These are phyloP conservation scores for Claviceps maximensis DNA, from an alignment of 2,329 filamentous ascomycete species.

Conservation along the genomic window DNA sequence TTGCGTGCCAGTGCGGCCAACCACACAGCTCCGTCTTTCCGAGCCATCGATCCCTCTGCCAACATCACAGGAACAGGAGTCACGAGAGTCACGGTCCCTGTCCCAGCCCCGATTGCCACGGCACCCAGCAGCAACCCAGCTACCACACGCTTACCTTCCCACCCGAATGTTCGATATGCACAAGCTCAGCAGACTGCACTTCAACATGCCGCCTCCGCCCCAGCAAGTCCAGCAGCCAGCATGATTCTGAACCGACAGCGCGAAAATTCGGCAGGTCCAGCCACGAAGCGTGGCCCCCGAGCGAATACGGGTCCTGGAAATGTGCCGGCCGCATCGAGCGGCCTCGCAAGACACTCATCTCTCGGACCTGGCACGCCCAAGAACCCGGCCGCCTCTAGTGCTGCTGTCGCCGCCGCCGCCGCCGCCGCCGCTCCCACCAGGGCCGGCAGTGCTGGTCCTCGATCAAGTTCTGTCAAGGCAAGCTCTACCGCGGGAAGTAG, in stretches of 20 bases:
- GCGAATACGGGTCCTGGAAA: slow-evolving; percentile 33
- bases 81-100: slow-evolving; percentile 9
- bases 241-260: slow-evolving; percentile 45
- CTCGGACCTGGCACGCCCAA: slow-evolving; percentile 51
- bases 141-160: slow-evolving; percentile 29
- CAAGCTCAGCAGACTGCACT: slow-evolving; percentile 29
- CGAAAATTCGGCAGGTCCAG: slow-evolving; percentile 48
- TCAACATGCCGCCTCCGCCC: slow-evolving; percentile 39
- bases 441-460: slow-evolving; percentile 48
- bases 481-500: slow-evolving; percentile 25
- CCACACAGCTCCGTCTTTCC: slow-evolving; percentile 26
- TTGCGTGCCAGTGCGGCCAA: slow-evolving; percentile 45
- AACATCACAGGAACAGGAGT: slow-evolving; percentile 13
- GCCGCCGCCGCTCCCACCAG: slow-evolving; percentile 34
- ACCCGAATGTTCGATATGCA: slow-evolving; percentile 33
- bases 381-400: slow-evolving; percentile 14
- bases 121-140: slow-evolving; percentile 27
- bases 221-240: slow-evolving; percentile 45
- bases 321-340: slow-evolving; percentile 39
- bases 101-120: slow-evolving; percentile 14
- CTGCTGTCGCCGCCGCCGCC: slow-evolving; percentile 21
- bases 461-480: slow-evolving; percentile 34
- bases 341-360: slow-evolving; percentile 48
- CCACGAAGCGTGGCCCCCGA: slow-evolving; percentile 40
- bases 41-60: slow-evolving; percentile 30